Percentiles rank a stretch among this genome's conserved stretches.
Evolutionary conservation across 305 asterid genomes (phyloP).

Genomic region (Fraxinus floribunda): DNA sequence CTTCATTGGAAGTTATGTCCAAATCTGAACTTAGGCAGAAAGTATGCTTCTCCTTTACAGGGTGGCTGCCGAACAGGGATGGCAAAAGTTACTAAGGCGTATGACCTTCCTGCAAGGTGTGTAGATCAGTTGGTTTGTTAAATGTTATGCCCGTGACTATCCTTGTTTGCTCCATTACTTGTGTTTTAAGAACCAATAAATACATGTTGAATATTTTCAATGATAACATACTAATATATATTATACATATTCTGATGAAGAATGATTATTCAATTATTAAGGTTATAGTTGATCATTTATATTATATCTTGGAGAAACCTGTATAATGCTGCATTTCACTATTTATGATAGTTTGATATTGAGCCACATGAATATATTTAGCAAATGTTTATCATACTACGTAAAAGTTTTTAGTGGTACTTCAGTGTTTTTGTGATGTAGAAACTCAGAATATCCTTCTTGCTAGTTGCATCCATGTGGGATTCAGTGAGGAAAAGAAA

Average conservation of each 20-base stretch:
- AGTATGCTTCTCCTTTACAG: conserved; percentile 34
- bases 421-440: neutral
- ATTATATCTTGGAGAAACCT: too few species aligned
- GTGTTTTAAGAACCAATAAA: neutral
- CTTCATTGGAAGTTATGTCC: conserved; percentile 2
- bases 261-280: too few species aligned
- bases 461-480: neutral
- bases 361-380: neutral
- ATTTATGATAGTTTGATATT: too few species aligned
- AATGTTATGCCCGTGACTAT: conserved; percentile 9
- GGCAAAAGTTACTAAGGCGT: conserved; percentile 82
- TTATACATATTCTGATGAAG: neutral
- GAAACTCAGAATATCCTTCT: neutral
- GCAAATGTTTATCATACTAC: neutral
- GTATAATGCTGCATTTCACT: too few species aligned
- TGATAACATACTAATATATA: neutral
- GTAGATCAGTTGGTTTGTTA: conserved; percentile 11
- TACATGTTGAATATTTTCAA: neutral
- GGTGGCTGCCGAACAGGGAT: conserved; percentile 97
- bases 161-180: neutral
- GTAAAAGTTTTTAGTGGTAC: neutral
- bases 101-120: conserved; percentile 88
- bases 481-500: conserved; percentile 8
- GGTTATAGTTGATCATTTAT: too few species aligned
- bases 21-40: conserved; percentile 14